Percentiles rank a stretch among this genome's conserved stretches.
Evolutionary conservation across 2,329 filamentous ascomycete species (phyloP).

Genomic region (Raffaelea arxii): DNA sequence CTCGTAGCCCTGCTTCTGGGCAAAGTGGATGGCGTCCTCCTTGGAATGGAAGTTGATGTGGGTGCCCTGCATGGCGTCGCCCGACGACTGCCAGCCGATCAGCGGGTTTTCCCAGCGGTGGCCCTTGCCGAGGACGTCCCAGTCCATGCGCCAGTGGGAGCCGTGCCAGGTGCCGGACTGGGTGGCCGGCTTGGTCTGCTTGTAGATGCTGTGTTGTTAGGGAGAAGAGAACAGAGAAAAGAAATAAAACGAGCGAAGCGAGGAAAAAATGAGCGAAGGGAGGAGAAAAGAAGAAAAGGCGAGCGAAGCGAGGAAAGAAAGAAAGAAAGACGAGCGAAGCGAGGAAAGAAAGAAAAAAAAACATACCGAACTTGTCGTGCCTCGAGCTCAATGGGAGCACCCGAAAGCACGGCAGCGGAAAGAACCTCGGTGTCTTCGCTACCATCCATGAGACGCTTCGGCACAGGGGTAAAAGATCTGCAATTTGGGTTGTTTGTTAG

Average conservation of each 20-base stretch:
- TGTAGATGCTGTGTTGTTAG: constrained; percentile 67
- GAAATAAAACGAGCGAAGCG: no score
- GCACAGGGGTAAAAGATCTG: constrained; percentile 85
- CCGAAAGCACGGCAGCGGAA: constrained; percentile 79
- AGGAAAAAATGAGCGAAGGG: no score
- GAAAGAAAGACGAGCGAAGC: not conserved
- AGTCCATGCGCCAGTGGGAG: constrained; percentile 94
- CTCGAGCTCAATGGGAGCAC: constrained; percentile 88
- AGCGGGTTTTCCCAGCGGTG: constrained; percentile 97
- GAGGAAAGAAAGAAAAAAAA: not conserved
- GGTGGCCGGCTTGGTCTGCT: constrained; percentile 85
- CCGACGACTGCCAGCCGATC: constrained; percentile 98
- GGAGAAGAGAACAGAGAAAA: no score
- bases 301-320: not conserved
- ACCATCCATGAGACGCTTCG: constrained; percentile 81
- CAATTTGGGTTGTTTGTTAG: no score
- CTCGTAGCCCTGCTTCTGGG: constrained; percentile 98
- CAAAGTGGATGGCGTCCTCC: constrained; percentile 90
- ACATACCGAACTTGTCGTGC: constrained; percentile 83
- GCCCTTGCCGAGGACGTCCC: constrained; percentile 86
- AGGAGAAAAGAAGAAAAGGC: not conserved
- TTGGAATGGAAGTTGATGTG: constrained; percentile 83
- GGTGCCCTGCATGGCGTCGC: constrained; percentile 89
- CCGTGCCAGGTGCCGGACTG: constrained; percentile 85
- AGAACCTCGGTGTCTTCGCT: constrained; percentile 69